Conservation (phyloP, 805 yeast species). For the Deakozyma indianensis region DNA sequence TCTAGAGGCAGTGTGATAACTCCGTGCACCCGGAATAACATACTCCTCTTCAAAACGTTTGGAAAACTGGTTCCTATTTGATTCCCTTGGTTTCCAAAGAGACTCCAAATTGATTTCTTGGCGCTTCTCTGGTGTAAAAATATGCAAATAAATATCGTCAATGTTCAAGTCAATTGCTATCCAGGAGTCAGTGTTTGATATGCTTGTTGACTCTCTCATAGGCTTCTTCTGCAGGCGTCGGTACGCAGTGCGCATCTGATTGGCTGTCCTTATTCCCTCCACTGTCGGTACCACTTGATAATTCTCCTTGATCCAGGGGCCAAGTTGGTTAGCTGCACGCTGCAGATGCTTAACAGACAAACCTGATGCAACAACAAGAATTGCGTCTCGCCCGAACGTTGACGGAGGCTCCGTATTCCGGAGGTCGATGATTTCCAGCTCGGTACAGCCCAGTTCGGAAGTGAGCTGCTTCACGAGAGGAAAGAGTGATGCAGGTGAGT, state of each 20-base stretch:
- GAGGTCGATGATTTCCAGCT: neutral
- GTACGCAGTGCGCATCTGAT: neutral
- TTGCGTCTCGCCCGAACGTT: neutral
- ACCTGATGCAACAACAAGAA: neutral
- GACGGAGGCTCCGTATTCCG: neutral
- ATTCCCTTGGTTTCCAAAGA: neutral
- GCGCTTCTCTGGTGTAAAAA: slow-evolving; percentile 1
- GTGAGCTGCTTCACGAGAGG: neutral
- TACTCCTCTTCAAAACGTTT: neutral
- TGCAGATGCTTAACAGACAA: neutral
- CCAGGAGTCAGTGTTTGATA: neutral
- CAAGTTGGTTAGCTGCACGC: neutral
- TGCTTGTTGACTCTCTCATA: neutral
- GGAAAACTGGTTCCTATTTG: neutral
- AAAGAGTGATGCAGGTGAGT: neutral
- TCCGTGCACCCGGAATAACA: neutral
- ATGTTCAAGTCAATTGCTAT: neutral
- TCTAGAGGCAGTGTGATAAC: neutral
- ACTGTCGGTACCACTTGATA: neutral
- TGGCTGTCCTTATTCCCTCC: neutral
- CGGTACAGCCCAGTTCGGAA: neutral
- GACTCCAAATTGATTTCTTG: slow-evolving; percentile 1
- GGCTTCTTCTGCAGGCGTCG: neutral
- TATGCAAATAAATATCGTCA: slow-evolving; percentile 1
- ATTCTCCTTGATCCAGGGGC: neutral